Evolutionary conservation across 257 asterid genomes (phyloP).

Genomic region (Fraxinus americana): DNA sequence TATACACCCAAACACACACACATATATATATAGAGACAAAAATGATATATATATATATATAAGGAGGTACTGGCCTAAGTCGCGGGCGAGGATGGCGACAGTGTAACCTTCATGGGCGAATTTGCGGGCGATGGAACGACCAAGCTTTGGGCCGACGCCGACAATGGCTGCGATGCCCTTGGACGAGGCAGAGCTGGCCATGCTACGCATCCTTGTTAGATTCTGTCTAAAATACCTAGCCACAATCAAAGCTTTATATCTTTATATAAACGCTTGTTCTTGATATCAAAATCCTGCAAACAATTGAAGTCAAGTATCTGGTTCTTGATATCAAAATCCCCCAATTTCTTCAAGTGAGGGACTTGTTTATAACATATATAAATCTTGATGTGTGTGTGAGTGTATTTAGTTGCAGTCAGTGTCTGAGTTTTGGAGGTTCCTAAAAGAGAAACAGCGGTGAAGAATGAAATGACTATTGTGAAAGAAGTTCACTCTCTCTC

Average conservation of each 20-base stretch:
- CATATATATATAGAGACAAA: no score
- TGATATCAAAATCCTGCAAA: no score
- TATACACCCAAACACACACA: no score
- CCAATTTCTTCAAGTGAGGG: not conserved
- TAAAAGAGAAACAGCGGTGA: not conserved
- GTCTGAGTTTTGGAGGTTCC: not conserved
- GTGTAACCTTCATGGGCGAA: slow-evolving; percentile 91
- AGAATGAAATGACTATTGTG: not conserved
- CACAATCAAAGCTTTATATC: no score
- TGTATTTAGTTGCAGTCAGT: not conserved
- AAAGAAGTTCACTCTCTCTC: not conserved
- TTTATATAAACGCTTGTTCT: no score
- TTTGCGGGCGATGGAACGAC: slow-evolving; percentile 84
- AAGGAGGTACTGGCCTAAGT: slow-evolving; percentile 47
- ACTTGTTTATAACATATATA: not conserved
- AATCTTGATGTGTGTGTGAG: not conserved
- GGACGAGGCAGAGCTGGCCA: slow-evolving; percentile 53
- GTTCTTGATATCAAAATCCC: not conserved
- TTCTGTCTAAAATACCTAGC: not conserved
- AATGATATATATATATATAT: no score
- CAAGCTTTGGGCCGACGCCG: slow-evolving; percentile 84
- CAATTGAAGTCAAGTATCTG: no score
- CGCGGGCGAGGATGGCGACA: slow-evolving; percentile 87
- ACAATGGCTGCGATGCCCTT: slow-evolving; percentile 90
- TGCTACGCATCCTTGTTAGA: slow-evolving; percentile 42